Conservation (phyloP, 2,329 filamentous ascomycete species). For the Biscogniauxia sp. region DNA sequence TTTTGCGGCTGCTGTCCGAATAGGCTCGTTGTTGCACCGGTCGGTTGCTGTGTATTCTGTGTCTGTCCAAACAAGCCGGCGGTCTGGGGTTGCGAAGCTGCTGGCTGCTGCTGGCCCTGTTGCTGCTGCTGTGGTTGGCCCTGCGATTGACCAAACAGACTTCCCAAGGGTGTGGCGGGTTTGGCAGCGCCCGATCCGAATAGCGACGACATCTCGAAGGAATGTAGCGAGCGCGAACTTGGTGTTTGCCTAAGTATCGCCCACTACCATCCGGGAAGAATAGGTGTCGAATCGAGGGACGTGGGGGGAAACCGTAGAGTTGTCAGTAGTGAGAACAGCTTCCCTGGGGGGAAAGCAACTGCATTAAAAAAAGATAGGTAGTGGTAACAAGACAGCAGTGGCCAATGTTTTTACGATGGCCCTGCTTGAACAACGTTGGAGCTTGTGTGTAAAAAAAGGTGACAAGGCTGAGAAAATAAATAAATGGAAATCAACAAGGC, state of each 20-base stretch:
- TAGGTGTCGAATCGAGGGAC: background rate
- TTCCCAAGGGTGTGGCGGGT: background rate
- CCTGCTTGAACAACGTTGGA: background rate
- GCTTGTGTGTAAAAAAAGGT: background rate
- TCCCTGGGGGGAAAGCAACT: background rate
- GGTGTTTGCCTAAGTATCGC: background rate
- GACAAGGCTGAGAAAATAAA: constrained; percentile 32
- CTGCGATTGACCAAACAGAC: constrained; percentile 1
- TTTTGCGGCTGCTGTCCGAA: background rate
- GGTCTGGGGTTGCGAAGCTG: constrained; percentile 1
- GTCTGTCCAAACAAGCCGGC: background rate
- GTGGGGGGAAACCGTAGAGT: background rate
- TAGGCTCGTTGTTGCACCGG: background rate
- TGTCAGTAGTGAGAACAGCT: constrained; percentile 1
- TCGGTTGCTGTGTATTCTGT: background rate
- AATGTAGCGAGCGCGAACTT: background rate
- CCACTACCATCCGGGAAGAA: background rate
- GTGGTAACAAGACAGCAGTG: background rate
- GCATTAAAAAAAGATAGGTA: background rate
- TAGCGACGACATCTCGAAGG: background rate
- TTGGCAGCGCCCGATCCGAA: background rate
- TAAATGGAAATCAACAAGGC: constrained; percentile 24
- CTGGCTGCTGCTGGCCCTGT: constrained; percentile 1
- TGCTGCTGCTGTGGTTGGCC: constrained; percentile 12
- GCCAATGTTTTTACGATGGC: constrained; percentile 14